Conservation (phyloP, 1,284 basidiomycete species). For the Apiotrichum montevideense region DNA sequence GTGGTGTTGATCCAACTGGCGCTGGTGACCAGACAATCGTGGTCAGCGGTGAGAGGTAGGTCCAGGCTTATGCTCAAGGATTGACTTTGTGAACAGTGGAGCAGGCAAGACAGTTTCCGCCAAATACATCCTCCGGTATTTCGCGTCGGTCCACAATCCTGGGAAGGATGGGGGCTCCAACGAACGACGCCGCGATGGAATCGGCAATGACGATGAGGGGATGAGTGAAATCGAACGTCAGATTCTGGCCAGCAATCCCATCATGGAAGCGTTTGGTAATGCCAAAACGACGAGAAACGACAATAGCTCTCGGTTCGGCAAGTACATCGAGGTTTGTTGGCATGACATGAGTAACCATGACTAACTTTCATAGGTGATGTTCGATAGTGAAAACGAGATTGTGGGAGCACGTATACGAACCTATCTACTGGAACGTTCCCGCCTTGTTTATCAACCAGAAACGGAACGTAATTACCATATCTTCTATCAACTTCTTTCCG, state of each 20-base stretch:
- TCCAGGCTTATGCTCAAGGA: conserved; percentile 6
- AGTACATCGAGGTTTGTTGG: conserved; percentile 86
- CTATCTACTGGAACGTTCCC: conserved; percentile 92
- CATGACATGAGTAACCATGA: too few species aligned
- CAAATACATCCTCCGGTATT: conserved; percentile 99
- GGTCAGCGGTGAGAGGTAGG: conserved; percentile 93
- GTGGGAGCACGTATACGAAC: conserved; percentile 96
- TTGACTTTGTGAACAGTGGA: conserved; percentile 56
- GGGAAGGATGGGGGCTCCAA: conserved; percentile 49
- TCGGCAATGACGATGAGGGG: conserved; percentile 44
- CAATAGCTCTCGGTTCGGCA: conserved; percentile 98
- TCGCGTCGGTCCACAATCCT: conserved; percentile 92
- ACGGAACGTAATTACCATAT: conserved; percentile 99
- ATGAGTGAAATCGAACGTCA: conserved; percentile 92
- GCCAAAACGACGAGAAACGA: conserved; percentile 99
- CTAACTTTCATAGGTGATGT: conserved; percentile 64
- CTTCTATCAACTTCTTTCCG: conserved; percentile 98
- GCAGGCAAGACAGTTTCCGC: conserved; percentile 99
- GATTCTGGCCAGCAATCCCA: conserved; percentile 96
- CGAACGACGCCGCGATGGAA: conserved; percentile 19
- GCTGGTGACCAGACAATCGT: conserved; percentile 90
- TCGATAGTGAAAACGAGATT: conserved; percentile 90
- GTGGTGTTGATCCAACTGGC: conserved; percentile 64
- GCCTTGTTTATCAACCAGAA: conserved; percentile 93
- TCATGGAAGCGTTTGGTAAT: conserved; percentile 98